Conservation (phyloP, 768 basidiomycete species). For the Lentinus tigrinus region DNA sequence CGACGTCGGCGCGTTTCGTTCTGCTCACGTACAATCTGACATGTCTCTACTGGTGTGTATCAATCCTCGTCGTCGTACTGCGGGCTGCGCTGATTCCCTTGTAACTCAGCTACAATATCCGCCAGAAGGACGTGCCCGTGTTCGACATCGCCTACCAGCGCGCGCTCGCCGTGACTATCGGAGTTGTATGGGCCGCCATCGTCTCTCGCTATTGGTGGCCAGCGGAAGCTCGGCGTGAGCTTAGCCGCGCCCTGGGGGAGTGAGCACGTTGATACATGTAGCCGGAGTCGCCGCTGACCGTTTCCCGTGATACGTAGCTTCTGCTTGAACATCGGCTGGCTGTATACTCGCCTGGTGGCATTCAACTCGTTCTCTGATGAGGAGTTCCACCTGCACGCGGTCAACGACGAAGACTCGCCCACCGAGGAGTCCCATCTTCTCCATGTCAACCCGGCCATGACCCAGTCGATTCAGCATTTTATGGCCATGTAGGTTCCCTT, state of each 20-base stretch:
- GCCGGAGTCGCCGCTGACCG: neutral
- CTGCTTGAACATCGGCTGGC: slow-evolving; percentile 90
- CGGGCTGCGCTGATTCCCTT: neutral
- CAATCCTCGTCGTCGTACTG: neutral
- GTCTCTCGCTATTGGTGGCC: slow-evolving; percentile 96
- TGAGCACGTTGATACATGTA: slow-evolving; percentile 35
- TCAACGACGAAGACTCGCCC: slow-evolving; percentile 22
- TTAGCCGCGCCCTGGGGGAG: slow-evolving; percentile 86
- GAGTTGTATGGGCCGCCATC: slow-evolving; percentile 86
- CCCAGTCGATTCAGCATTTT: slow-evolving; percentile 75
- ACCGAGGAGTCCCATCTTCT: slow-evolving; percentile 34
- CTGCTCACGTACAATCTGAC: slow-evolving; percentile 90
- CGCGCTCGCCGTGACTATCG: slow-evolving; percentile 75
- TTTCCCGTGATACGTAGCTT: slow-evolving; percentile 54
- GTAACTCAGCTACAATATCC: slow-evolving; percentile 68
- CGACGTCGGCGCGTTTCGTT: slow-evolving; percentile 75
- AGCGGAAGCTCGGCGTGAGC: slow-evolving; percentile 84
- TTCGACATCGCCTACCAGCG: slow-evolving; percentile 73
- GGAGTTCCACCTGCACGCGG: slow-evolving; percentile 5
- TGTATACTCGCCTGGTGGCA: slow-evolving; percentile 89
- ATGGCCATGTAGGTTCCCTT: slow-evolving; percentile 74
- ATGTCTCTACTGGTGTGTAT: slow-evolving; percentile 46
- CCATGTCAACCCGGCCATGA: slow-evolving; percentile 44
- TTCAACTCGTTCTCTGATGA: slow-evolving; percentile 77
- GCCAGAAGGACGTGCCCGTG: slow-evolving; percentile 62